Conservation (phyloP, 2,329 filamentous ascomycete genomes). For the Lachnellula arida region DNA sequence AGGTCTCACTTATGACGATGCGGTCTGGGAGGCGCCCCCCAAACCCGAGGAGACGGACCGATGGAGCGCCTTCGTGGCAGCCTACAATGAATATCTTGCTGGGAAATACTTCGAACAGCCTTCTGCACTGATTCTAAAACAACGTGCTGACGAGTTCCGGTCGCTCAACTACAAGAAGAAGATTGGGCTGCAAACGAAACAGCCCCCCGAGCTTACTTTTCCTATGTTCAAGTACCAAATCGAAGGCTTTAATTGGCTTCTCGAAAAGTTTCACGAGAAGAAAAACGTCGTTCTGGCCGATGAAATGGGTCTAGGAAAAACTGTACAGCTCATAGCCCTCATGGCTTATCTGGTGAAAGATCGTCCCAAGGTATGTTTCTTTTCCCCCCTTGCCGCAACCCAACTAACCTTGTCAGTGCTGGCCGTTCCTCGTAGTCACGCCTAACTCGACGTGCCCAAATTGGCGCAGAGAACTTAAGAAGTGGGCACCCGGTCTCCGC, state of each 20-base stretch:
- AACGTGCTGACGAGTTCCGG: conserved; percentile 65
- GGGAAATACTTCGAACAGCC: conserved; percentile 65
- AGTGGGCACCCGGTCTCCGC: conserved; percentile 80
- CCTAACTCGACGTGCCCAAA: conserved; percentile 97
- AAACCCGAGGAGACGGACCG: conserved; percentile 54
- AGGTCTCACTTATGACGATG: conserved; percentile 84
- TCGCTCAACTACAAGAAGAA: conserved; percentile 58
- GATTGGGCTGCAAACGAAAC: conserved; percentile 57
- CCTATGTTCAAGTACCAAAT: conserved; percentile 91
- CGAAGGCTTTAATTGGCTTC: conserved; percentile 91
- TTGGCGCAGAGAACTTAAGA: conserved; percentile 93
- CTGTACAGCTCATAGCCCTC: conserved; percentile 84
- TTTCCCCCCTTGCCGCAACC: conserved; percentile 28
- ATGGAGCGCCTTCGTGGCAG: conserved; percentile 75
- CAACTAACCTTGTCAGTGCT: conserved; percentile 62
- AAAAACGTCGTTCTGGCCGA: conserved; percentile 91
- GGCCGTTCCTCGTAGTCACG: conserved; percentile 88
- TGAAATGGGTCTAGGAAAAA: conserved; percentile 98
- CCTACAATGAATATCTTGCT: conserved; percentile 81
- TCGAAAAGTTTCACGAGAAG: conserved; percentile 78
- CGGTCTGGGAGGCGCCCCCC: conserved; percentile 84
- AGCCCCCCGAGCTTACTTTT: conserved; percentile 69
- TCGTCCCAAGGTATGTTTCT: conserved; percentile 39
- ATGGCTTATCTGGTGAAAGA: conserved; percentile 69
- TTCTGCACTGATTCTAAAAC: conserved; percentile 54